These are phyloP conservation scores for Calonectria hawksworthii DNA, from an alignment of 2,329 filamentous ascomycete species.

Conservation along the genomic window DNA sequence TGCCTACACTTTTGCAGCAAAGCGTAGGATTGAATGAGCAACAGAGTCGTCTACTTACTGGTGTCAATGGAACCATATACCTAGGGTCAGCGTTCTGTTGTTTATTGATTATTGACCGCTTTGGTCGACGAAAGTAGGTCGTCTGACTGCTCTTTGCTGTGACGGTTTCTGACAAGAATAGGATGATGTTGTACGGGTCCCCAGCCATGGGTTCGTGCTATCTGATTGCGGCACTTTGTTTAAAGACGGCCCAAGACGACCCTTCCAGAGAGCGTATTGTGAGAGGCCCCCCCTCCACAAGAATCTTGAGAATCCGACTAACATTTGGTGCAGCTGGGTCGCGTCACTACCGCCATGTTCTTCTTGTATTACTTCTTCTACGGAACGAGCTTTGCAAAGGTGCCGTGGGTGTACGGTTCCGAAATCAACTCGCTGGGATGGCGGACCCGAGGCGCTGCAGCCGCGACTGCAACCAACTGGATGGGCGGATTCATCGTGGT, in stretches of 20 bases:
- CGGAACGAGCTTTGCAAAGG: conserved; percentile 54
- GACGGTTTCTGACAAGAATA: conserved; percentile 20
- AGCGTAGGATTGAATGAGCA: conserved; percentile 67
- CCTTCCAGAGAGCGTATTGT: conserved; percentile 45
- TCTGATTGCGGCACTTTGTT: conserved; percentile 53
- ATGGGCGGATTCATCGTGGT: conserved; percentile 58
- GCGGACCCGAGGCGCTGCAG: conserved; percentile 58
- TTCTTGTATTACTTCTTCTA: conserved; percentile 60
- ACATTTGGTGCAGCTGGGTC: conserved; percentile 49
- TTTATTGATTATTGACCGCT: conserved; percentile 55
- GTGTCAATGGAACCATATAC: conserved; percentile 61
- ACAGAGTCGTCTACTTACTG: conserved; percentile 67
- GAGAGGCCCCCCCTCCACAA: neutral
- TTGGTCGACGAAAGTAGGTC: conserved; percentile 56
- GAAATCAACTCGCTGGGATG: conserved; percentile 59
- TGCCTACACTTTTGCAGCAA: conserved; percentile 69
- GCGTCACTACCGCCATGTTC: conserved; percentile 58
- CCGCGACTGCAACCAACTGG: conserved; percentile 61
- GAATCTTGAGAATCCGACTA: neutral
- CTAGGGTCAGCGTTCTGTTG: conserved; percentile 53
- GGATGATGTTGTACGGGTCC: conserved; percentile 57
- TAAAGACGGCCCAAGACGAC: conserved; percentile 50
- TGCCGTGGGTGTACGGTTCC: conserved; percentile 58
- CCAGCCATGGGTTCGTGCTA: conserved; percentile 53
- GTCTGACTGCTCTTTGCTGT: too few species aligned